phyloP scores from a whole-genome alignment of 768 basidiomycete species.

The Mycena rebaudengoi region DNA sequence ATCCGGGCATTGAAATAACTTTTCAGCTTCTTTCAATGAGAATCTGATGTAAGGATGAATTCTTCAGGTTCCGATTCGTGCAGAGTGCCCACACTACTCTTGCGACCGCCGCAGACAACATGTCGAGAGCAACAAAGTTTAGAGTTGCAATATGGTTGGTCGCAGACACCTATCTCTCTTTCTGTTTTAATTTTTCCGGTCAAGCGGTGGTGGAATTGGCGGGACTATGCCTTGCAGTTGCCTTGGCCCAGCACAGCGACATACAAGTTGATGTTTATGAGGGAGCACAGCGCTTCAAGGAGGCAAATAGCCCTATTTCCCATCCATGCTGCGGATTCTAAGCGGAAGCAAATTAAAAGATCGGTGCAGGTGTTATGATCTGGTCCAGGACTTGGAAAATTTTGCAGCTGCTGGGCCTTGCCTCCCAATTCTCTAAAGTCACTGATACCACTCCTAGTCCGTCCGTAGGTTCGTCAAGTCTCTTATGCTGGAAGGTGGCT shows the following conservation, averaged over 20 bases:
- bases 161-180: neutral
- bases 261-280: slow-evolving; percentile 57
- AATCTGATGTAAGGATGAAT: slow-evolving; percentile 8
- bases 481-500: neutral
- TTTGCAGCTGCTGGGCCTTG: slow-evolving; percentile 52
- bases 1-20: neutral
- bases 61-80: neutral
- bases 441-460: slow-evolving; percentile 45
- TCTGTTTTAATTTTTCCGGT: neutral
- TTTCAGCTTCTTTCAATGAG: slow-evolving; percentile 2
- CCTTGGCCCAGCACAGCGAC: slow-evolving; percentile 46
- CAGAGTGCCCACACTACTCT: neutral
- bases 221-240: slow-evolving; percentile 38
- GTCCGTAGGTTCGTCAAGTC: slow-evolving; percentile 31
- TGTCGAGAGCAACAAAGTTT: slow-evolving; percentile 13
- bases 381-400: slow-evolving; percentile 57
- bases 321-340: too few species aligned
- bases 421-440: slow-evolving; percentile 39
- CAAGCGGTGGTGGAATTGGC: slow-evolving; percentile 20
- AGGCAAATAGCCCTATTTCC: too few species aligned
- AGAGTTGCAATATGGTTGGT: slow-evolving; percentile 25
- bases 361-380: slow-evolving; percentile 57
- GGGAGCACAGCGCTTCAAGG: slow-evolving; percentile 53
- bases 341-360: too few species aligned
- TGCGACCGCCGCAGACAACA: too few species aligned